Evolutionary conservation across 495 filamentous ascomycete genomes (phyloP).

Genomic region (Xylaria bambusicola): DNA sequence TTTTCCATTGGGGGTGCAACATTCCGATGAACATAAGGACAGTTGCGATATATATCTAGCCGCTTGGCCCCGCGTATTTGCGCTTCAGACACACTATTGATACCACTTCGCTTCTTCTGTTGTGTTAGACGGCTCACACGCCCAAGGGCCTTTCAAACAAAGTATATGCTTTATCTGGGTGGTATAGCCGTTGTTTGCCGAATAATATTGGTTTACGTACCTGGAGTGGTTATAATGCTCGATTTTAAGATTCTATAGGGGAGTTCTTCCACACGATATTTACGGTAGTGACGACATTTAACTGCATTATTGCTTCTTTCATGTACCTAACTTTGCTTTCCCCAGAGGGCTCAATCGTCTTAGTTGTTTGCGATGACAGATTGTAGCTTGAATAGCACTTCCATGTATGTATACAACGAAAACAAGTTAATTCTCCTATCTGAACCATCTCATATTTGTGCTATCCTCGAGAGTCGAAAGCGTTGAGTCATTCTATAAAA

Average conservation of each 20-base stretch:
- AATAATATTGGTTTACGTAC: background rate
- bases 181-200: background rate
- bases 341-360: background rate
- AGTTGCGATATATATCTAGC: background rate
- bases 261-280: slow-evolving; percentile 8
- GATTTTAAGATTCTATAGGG: background rate
- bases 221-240: background rate
- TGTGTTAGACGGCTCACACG: background rate
- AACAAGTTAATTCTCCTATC: too few species aligned
- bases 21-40: background rate
- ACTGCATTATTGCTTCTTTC: slow-evolving; percentile 11
- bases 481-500: too few species aligned
- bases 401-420: too few species aligned
- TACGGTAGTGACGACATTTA: slow-evolving; percentile 11
- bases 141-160: background rate
- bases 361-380: background rate
- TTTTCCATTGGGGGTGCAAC: background rate
- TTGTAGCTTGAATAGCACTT: background rate
- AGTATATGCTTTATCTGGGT: background rate
- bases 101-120: slow-evolving; percentile 16
- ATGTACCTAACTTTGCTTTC: background rate
- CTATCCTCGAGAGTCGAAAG: too few species aligned
- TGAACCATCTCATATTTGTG: too few species aligned
- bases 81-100: slow-evolving; percentile 21
- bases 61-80: background rate